Percentiles rank a stretch among this genome's conserved stretches.
These are phyloP conservation scores for Sphaerostilbella broomeana DNA, from an alignment of 2,329 filamentous ascomycete species.

Conservation along the genomic window DNA sequence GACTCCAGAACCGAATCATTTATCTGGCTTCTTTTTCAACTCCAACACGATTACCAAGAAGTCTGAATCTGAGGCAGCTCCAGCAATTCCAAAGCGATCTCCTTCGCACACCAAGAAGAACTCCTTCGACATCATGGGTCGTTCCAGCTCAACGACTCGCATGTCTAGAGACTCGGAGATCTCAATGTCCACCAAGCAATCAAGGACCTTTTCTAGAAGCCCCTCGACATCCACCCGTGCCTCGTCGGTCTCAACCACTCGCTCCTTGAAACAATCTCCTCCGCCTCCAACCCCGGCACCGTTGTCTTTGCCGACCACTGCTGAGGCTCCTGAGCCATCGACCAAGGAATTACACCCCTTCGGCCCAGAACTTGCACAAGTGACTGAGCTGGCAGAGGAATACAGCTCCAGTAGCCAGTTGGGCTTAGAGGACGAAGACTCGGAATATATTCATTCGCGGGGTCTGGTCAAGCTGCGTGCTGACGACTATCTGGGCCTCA, in stretches of 20 bases:
- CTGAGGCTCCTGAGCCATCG: conserved; percentile 31
- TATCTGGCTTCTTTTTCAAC: conserved; percentile 59
- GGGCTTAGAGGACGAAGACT: conserved; percentile 58
- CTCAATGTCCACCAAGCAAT: conserved; percentile 50
- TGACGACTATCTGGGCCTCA: conserved; percentile 77
- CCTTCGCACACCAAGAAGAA: conserved; percentile 86
- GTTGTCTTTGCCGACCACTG: conserved; percentile 27
- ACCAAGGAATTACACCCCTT: conserved; percentile 61
- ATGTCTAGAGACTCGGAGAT: conserved; percentile 48
- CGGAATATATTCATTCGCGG: conserved; percentile 59
- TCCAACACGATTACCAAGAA: conserved; percentile 37
- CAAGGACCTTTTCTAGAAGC: conserved; percentile 50
- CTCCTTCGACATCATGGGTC: conserved; percentile 65
- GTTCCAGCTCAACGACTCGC: conserved; percentile 55
- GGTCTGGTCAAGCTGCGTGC: conserved; percentile 69
- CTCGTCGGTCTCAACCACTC: conserved; percentile 38
- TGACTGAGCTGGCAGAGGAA: conserved; percentile 89
- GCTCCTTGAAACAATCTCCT: conserved; percentile 23
- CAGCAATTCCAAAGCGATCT: conserved; percentile 66
- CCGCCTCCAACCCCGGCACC: conserved; percentile 23
- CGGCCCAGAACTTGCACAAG: conserved; percentile 81
- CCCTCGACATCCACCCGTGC: conserved; percentile 50
- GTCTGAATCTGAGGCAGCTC: conserved; percentile 34
- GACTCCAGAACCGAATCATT: conserved; percentile 57
- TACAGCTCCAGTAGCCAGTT: conserved; percentile 58